Conservation (phyloP, 192 early-diverging fungal species). For the Dimargaris verticillata region DNA sequence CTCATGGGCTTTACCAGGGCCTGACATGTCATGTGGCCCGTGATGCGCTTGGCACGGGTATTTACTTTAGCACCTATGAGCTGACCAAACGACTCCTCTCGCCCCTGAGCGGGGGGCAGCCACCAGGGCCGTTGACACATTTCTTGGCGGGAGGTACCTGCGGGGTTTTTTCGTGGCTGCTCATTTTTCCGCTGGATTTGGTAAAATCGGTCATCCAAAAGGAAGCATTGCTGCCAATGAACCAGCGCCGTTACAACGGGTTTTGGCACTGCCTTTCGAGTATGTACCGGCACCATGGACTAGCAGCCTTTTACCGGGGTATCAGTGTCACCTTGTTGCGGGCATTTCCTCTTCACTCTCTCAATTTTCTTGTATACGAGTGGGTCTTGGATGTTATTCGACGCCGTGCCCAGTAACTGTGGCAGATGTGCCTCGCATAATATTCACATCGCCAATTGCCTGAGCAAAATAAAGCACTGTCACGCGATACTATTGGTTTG, state of each 20-base stretch:
- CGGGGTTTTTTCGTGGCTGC: conserved; percentile 58
- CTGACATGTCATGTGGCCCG: conserved; percentile 28
- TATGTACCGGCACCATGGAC: conserved; percentile 34
- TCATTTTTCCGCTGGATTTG: conserved; percentile 63
- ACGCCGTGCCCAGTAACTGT: too few relatives aligned
- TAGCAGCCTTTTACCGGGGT: conserved; percentile 51
- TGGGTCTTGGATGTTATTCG: conserved; percentile 17
- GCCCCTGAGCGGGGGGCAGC: conserved; percentile 13
- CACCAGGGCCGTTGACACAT: conserved; percentile 46
- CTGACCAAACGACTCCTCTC: conserved; percentile 29
- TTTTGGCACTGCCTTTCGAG: conserved; percentile 22
- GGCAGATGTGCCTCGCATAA: too few relatives aligned
- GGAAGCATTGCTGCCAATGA: conserved; percentile 36
- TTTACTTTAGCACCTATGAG: conserved; percentile 62
- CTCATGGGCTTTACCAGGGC: conserved; percentile 29
- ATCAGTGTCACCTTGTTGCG: conserved; percentile 55
- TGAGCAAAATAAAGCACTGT: background rate
- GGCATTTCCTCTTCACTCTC: conserved; percentile 61
- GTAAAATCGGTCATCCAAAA: conserved; percentile 62
- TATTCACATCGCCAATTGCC: too few relatives aligned
- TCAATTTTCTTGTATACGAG: conserved; percentile 75
- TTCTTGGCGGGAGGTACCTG: conserved; percentile 61
- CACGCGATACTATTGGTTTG: background rate
- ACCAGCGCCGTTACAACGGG: conserved; percentile 23
- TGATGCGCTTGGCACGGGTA: conserved; percentile 48